Evolutionary conservation across 805 yeast species (phyloP).

Genomic region (Lachancea lanzarotensis): DNA sequence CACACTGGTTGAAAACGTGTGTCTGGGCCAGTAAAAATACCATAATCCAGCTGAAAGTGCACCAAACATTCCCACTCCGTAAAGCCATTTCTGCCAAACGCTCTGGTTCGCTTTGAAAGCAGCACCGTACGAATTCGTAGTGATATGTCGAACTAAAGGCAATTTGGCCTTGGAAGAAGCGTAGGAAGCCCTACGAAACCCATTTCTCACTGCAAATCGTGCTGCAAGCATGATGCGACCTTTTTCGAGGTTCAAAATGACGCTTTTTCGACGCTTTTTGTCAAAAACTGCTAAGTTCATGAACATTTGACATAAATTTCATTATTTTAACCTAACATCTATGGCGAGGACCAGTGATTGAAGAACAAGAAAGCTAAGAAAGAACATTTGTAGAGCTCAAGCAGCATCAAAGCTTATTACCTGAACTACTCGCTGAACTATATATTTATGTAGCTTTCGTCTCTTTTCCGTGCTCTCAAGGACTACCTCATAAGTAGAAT

Average conservation of each 20-base stretch:
- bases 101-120: background rate
- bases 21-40: slow-evolving; percentile 57
- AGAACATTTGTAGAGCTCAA: no score
- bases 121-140: background rate
- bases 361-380: no score
- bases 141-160: background rate
- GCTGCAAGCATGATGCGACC: background rate
- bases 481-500: no score
- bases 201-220: background rate
- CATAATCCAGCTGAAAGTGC: slow-evolving; percentile 26
- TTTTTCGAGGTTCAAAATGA: background rate
- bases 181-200: background rate
- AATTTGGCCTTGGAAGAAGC: background rate
- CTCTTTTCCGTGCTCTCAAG: no score
- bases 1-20: slow-evolving; percentile 61
- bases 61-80: slow-evolving; percentile 17
- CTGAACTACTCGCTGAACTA: no score
- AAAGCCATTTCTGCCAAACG: slow-evolving; percentile 8
- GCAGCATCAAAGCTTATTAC: no score
- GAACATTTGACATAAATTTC: no score
- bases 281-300: no score
- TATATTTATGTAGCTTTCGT: no score
- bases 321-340: no score
- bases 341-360: no score
- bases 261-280: no score